Conservation (phyloP, 768 basidiomycete genomes). For the Kwoniella sp. region DNA sequence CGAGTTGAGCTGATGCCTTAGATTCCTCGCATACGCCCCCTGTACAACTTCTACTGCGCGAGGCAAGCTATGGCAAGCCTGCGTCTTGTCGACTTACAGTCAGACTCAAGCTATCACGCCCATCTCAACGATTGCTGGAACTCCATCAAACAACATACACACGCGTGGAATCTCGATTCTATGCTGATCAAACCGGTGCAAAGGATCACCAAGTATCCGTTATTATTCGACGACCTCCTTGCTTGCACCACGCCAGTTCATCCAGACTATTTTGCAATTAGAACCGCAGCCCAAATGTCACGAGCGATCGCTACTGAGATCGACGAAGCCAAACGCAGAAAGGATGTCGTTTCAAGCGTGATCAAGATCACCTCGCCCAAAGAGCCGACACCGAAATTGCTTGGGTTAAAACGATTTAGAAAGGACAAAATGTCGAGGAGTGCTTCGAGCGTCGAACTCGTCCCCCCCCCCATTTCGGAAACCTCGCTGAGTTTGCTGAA, state of each 20-base stretch:
- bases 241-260: constrained; percentile 53
- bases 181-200: constrained; percentile 58
- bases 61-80: constrained; percentile 52
- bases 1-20: constrained; percentile 11
- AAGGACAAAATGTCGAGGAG: constrained; percentile 42
- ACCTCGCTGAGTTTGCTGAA: constrained; percentile 17
- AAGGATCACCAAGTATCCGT: constrained; percentile 55
- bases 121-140: constrained; percentile 55
- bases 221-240: constrained; percentile 55
- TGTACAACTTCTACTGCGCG: constrained; percentile 55
- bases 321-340: constrained; percentile 71
- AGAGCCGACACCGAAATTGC: constrained; percentile 10
- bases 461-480: constrained; percentile 12
- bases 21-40: constrained; percentile 50
- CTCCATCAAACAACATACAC: constrained; percentile 53
- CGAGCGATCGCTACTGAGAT: constrained; percentile 63
- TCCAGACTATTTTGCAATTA: constrained; percentile 55
- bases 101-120: constrained; percentile 38
- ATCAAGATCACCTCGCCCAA: constrained; percentile 22
- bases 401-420: constrained; percentile 49
- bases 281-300: constrained; percentile 58
- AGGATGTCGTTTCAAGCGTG: constrained; percentile 62
- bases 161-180: constrained; percentile 57
- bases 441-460: constrained; percentile 13
- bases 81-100: constrained; percentile 48